Evolutionary conservation across 306 rosid species (phyloP).

Genomic region (Dalbergia oliveri): DNA sequence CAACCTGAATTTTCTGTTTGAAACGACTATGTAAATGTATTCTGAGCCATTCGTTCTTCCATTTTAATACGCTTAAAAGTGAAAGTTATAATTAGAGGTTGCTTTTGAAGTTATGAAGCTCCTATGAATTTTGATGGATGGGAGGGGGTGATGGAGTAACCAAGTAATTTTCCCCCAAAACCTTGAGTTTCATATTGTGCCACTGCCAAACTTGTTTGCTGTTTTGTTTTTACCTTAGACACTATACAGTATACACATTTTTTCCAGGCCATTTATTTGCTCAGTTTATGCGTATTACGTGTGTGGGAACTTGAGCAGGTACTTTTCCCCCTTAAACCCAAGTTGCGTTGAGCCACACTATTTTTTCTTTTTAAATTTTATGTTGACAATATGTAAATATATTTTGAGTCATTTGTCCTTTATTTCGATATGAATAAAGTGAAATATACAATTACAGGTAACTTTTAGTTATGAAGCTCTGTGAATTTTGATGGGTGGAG

Average conservation of each 20-base stretch:
- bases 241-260: background rate
- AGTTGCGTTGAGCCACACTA: background rate
- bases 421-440: no score
- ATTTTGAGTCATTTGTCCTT: no score
- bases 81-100: background rate
- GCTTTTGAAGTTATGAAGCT: background rate
- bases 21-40: background rate
- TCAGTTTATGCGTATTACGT: background rate
- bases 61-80: conserved; percentile 11
- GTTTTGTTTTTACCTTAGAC: no score
- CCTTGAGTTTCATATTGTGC: background rate
- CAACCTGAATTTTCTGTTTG: background rate
- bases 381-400: no score
- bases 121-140: conserved; percentile 11
- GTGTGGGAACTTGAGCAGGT: background rate
- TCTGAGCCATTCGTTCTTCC: background rate
- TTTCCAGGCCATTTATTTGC: background rate
- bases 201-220: background rate
- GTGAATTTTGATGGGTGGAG: no score
- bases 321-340: background rate
- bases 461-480: no score
- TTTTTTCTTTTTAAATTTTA: no score
- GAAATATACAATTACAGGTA: no score
- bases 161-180: no score
- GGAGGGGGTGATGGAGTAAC: background rate